A percentile compares a stretch with the other conserved stretches of the same genome.
Conservation (phyloP, 2,329 filamentous ascomycete genomes). For the Scopulariopsis brevicaulis region DNA sequence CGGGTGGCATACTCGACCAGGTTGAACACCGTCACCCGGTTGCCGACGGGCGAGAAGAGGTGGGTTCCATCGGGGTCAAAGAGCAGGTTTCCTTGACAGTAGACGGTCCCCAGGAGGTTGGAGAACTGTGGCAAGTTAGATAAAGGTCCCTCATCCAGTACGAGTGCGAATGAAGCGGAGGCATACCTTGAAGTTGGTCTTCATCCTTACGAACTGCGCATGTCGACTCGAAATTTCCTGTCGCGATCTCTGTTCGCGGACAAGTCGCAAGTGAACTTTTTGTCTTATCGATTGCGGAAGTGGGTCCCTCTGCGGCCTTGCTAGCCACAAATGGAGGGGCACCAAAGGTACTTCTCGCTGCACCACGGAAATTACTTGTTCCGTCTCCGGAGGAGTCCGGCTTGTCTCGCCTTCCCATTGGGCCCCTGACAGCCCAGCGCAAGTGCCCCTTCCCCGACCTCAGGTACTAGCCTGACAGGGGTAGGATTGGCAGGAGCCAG, state of each 20-base stretch:
- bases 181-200: slow-evolving; percentile 93
- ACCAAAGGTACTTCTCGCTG: background rate
- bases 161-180: background rate
- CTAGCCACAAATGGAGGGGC: slow-evolving; percentile 11
- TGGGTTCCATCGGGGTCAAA: slow-evolving; percentile 95
- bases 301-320: background rate
- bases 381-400: background rate
- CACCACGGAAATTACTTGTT: background rate
- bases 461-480: background rate
- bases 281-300: slow-evolving; percentile 20
- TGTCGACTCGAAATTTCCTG: background rate
- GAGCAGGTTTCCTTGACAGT: slow-evolving; percentile 93
- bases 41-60: slow-evolving; percentile 91
- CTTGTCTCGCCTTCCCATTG: background rate
- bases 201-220: slow-evolving; percentile 53
- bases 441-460: background rate
- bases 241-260: background rate
- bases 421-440: background rate
- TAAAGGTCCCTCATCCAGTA: background rate
- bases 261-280: slow-evolving; percentile 2
- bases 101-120: slow-evolving; percentile 95
- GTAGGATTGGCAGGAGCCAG: background rate
- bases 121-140: slow-evolving; percentile 59
- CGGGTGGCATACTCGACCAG: slow-evolving; percentile 64
- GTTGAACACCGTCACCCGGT: slow-evolving; percentile 91